phyloP scores from a whole-genome alignment of 495 filamentous ascomycete species.

The Lophiostoma macrostomum region DNA sequence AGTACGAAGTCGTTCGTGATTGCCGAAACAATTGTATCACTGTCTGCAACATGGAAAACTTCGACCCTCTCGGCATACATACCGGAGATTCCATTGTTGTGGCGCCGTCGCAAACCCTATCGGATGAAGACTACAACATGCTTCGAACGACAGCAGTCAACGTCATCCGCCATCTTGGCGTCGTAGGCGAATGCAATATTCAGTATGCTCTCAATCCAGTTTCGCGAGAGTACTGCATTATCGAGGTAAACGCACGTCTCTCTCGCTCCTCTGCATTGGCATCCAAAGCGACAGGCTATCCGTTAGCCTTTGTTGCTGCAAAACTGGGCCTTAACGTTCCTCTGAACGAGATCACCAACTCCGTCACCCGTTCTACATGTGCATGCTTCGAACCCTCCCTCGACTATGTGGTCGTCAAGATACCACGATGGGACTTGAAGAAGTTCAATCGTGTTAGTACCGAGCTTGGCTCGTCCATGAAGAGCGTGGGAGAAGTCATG shows the following conservation, averaged over 20 bases:
- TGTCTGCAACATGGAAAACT: conserved; percentile 99
- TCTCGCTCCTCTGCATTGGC: conserved; percentile 94
- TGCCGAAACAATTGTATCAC: conserved; percentile 96
- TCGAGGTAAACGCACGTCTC: conserved; percentile 96
- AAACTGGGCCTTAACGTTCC: conserved; percentile 94
- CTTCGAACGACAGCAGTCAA: conserved; percentile 93
- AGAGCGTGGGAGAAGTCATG: conserved; percentile 99
- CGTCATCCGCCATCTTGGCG: conserved; percentile 91
- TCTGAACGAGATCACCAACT: conserved; percentile 93
- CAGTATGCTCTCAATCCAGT: conserved; percentile 96
- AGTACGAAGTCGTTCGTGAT: conserved; percentile 96
- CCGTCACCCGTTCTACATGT: conserved; percentile 91
- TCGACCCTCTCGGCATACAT: conserved; percentile 93
- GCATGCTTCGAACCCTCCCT: conserved; percentile 99
- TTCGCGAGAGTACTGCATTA: conserved; percentile 93
- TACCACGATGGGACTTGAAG: conserved; percentile 97
- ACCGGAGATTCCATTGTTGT: conserved; percentile 98
- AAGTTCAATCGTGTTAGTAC: conserved; percentile 97
- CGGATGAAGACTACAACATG: conserved; percentile 99
- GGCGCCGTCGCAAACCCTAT: conserved; percentile 90
- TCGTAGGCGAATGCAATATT: conserved; percentile 97
- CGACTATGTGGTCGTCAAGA: conserved; percentile 98
- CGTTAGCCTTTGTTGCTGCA: conserved; percentile 92
- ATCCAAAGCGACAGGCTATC: conserved; percentile 97
- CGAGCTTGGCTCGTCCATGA: conserved; percentile 95